Conservation (phyloP, 306 rosid species). For the Cicer chorassanicum region DNA sequence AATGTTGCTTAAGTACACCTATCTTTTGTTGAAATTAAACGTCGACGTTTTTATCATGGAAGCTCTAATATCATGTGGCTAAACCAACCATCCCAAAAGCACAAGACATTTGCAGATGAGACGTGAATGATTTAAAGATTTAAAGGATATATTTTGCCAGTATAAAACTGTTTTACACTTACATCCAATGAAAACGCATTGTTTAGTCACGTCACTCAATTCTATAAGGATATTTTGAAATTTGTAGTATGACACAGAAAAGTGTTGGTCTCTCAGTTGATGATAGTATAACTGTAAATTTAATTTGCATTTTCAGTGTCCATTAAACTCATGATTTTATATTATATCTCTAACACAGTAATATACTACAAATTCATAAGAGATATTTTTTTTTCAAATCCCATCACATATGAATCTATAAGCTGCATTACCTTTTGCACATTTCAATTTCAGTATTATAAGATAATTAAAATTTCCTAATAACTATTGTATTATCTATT, state of each 20-base stretch:
- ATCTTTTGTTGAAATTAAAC: neutral
- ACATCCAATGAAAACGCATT: too few species aligned
- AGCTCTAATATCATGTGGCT: too few species aligned
- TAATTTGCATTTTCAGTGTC: too few species aligned
- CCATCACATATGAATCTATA: conserved; percentile 37
- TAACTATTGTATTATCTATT: conserved; percentile 9
- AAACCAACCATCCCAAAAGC: neutral
- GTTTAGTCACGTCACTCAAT: too few species aligned
- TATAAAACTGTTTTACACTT: too few species aligned
- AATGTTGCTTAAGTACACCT: neutral
- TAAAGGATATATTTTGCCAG: too few species aligned
- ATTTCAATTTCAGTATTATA: conserved; percentile 3
- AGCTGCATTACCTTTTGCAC: conserved; percentile 35
- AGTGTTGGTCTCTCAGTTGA: too few species aligned
- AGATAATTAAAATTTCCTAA: too few species aligned
- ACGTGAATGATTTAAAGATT: too few species aligned
- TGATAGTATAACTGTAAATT: too few species aligned
- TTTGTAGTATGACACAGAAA: too few species aligned
- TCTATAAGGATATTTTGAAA: too few species aligned
- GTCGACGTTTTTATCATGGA: neutral
- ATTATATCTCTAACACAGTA: neutral
- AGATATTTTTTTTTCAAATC: conserved; percentile 5
- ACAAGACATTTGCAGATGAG: neutral
- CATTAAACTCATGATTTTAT: neutral
- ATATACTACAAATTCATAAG: neutral